Conservation (phyloP, 1,139 yeast species). For the Geotrichum histeridarum region DNA sequence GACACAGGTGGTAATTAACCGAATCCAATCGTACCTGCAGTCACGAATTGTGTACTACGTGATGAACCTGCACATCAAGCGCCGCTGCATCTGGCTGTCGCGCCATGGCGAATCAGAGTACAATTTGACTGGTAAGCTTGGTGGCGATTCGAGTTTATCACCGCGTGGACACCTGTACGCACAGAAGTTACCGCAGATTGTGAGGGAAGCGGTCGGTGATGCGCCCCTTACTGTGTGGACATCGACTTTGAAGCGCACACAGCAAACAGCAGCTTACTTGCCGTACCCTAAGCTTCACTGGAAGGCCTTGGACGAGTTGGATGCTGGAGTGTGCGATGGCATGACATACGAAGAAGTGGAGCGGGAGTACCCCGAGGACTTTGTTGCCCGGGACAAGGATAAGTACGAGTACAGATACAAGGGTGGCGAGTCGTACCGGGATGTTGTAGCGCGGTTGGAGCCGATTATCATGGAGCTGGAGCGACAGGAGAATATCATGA, state of each 20-base stretch:
- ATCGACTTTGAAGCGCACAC: conserved; percentile 84
- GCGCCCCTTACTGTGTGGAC: conserved; percentile 90
- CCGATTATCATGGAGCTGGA: conserved; percentile 98
- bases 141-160: conserved; percentile 88
- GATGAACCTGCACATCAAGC: conserved; percentile 90
- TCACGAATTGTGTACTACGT: conserved; percentile 91
- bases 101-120: conserved; percentile 94
- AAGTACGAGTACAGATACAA: conserved; percentile 93
- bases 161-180: conserved; percentile 87
- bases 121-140: conserved; percentile 89
- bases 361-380: conserved; percentile 81
- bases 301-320: conserved; percentile 96
- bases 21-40: conserved; percentile 82
- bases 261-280: conserved; percentile 80
- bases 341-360: conserved; percentile 87
- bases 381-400: conserved; percentile 90
- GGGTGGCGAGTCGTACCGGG: conserved; percentile 96
- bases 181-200: conserved; percentile 71
- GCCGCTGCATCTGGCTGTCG: conserved; percentile 85
- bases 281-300: conserved; percentile 83
- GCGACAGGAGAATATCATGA: conserved; percentile 90
- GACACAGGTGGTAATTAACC: conserved; percentile 79
- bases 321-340: conserved; percentile 97
- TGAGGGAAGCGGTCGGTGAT: conserved; percentile 69
- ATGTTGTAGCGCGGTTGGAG: conserved; percentile 87